Percentiles rank a stretch among this genome's conserved stretches.
These are phyloP conservation scores for Balansia obtecta DNA, from an alignment of 2,329 filamentous ascomycete genomes.

Conservation along the genomic window DNA sequence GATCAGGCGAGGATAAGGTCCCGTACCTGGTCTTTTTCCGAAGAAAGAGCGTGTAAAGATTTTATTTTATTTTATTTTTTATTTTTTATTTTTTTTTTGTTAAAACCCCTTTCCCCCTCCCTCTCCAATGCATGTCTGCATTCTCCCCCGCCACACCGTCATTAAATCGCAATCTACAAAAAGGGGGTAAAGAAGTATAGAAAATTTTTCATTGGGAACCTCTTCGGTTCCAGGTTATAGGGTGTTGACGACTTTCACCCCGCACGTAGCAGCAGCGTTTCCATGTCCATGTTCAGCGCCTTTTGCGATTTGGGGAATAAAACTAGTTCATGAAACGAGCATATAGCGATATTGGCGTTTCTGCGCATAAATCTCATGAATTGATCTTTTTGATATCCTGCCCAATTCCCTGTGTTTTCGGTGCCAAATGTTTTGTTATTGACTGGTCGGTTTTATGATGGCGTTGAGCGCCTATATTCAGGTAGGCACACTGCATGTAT, in stretches of 20 bases:
- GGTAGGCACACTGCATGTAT: too few relatives aligned
- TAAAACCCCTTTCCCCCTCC: too few relatives aligned
- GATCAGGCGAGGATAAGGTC: constrained; percentile 23
- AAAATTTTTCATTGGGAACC: background rate
- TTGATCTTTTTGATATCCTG: background rate
- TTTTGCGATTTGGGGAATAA: background rate
- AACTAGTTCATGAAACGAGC: background rate
- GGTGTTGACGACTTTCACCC: background rate
- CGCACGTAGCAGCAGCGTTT: background rate
- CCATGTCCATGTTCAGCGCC: background rate
- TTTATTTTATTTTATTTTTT: too few relatives aligned
- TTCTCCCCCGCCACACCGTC: background rate
- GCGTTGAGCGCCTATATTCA: too few relatives aligned
- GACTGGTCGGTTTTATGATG: background rate
- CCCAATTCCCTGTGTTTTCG: background rate
- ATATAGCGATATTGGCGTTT: constrained; percentile 3
- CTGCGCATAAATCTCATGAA: background rate
- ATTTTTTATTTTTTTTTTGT: too few relatives aligned
- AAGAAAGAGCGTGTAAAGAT: constrained; percentile 20
- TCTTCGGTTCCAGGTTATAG: background rate
- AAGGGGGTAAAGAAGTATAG: background rate
- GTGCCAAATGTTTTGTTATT: too few relatives aligned
- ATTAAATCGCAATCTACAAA: too few relatives aligned
- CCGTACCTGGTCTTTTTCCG: constrained; percentile 36
- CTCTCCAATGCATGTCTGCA: background rate